Base-by-base conservation (phyloP, 805 yeast genomes). In the Candida easanensis region DNA sequence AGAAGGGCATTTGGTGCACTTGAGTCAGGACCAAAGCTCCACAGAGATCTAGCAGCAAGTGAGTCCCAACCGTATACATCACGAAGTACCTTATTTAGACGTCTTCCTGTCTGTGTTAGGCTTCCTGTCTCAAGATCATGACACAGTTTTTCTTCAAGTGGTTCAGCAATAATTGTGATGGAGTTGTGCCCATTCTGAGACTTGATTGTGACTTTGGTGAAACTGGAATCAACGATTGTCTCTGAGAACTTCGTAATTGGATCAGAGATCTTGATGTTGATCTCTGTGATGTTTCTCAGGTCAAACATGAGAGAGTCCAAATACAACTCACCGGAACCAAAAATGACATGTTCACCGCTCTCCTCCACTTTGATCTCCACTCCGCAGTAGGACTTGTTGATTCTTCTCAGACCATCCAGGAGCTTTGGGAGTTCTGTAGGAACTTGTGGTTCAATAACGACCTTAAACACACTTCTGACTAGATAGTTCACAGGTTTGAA, bases 261-360 rank as follows among this genome's bases (percentile, higher is more conserved):
- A 56, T 84, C 93, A 37, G 97, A 85, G 2, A 88, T 84, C 57
- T 82, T 85, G 42, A 93, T 77, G 39, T 82, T 84, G 31, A 89
- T 71, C 18, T 76, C 77, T 0, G 84, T 74, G 7, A 54, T 46
- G 53, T 68, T 61, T 49, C 97, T 69, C 34, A 93, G 63, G 56
- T 88, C 97, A 60, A 82, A 85, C 31, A 93, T 63, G 19, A 85
- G 66, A 52, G 93, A 86, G 61, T 93, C 98, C 63, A 93, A 61
- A 57, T 87, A 88, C 15, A 91, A 54, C 57, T 93, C 98, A 6
- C 99, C 99, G 9, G 88, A 77, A 0, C 93, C 97, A 21, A 81
- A 56, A 0, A 93, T 60, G 1, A 81, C 80, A 58, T 84, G 88
- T 54, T 89, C 97, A 2, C 97, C 97, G 39, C 90, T 84, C 51